Evolutionary conservation across 2,329 filamentous ascomycete species (phyloP).

Genomic region (Verticillium nubilum): DNA sequence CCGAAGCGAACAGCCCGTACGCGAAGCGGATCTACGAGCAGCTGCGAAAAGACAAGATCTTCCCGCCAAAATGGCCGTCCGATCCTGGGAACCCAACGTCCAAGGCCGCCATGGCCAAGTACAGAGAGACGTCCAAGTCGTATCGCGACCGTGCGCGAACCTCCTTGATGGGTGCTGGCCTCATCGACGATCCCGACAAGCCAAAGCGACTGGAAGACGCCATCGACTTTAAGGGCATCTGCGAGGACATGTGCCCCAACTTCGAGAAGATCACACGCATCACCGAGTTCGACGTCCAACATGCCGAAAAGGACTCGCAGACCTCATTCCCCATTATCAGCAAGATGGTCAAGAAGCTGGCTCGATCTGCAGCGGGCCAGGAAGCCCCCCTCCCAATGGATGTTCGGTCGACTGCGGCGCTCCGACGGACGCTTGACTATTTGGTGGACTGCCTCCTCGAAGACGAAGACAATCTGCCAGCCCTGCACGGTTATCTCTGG

Average conservation of each 20-base stretch:
- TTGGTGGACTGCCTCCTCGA: slow-evolving; percentile 54
- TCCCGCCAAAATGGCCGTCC: slow-evolving; percentile 48
- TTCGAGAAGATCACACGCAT: slow-evolving; percentile 61
- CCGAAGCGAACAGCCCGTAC: slow-evolving; percentile 29
- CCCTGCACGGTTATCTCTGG: slow-evolving; percentile 60
- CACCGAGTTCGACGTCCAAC: slow-evolving; percentile 52
- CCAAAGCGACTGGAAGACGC: slow-evolving; percentile 58
- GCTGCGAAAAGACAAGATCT: slow-evolving; percentile 49
- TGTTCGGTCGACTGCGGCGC: slow-evolving; percentile 53
- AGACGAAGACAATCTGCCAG: slow-evolving; percentile 47
- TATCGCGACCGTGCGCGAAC: slow-evolving; percentile 53
- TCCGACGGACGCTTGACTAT: slow-evolving; percentile 58
- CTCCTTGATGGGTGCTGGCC: slow-evolving; percentile 51
- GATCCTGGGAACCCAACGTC: slow-evolving; percentile 48
- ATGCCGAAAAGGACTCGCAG: slow-evolving; percentile 44
- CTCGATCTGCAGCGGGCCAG: slow-evolving; percentile 62
- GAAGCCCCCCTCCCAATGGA: slow-evolving; percentile 64
- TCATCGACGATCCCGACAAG: slow-evolving; percentile 61
- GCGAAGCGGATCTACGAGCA: slow-evolving; percentile 47
- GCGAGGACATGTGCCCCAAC: slow-evolving; percentile 65
- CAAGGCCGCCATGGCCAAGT: slow-evolving; percentile 45
- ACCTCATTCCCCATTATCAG: slow-evolving; percentile 40
- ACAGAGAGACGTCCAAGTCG: slow-evolving; percentile 49
- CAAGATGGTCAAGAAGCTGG: slow-evolving; percentile 62
- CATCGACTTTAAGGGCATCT: slow-evolving; percentile 62